Evolutionary conservation across 192 early-diverging fungal genomes (phyloP), one percentile per base, ranked within the genome.

Genomic region (Entophlyctis helioformis): DNA sequence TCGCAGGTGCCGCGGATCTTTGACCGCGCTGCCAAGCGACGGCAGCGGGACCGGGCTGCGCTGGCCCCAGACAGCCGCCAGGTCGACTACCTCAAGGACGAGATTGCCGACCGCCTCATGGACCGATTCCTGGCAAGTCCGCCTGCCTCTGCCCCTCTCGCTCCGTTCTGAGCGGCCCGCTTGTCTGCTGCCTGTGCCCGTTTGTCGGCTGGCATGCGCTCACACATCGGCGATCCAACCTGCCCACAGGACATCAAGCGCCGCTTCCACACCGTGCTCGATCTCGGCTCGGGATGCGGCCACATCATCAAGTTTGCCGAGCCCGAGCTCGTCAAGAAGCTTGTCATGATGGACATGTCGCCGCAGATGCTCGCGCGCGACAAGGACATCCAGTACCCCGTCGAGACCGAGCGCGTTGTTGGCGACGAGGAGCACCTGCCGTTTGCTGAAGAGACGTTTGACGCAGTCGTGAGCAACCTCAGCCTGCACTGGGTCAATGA

Each of bases 401-500:
- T 94, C 3, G 69, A 79, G 7, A 78, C 84, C 19, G 81, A 87
- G 50, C 66, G 89, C 38, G 63, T 71, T 20, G 72, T 85, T 8
- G 80, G 85, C n/a, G 82, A 93, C 59, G 88, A 93, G 69, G 93
- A 97, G 42, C 25, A 52, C 7, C 62, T 86, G 5, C 66, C 66
- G n/a, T 92, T 97, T 61, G 78, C 70, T 24, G 80, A 84, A 31
- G 74, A 92, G 63, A 82, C 81, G 24, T 56, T 94, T 49, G 93
- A 97, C 39, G 84, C 82, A 10, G 83, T 97, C 15, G 60, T 97
- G 31, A 88, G 85, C 58, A 84, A 74, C 40, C 47, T 94, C 46
- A 74, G 80, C 1, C 66, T 94, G 70, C 89, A 97, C 59, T 97
- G 93, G 93, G 82, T 97, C 33, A 97, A 97, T 48, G 93, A 97